Evolutionary conservation across 495 filamentous ascomycete species (phyloP), one percentile per base, ranked within the genome.

Genomic region (Penicillium nucicola): DNA sequence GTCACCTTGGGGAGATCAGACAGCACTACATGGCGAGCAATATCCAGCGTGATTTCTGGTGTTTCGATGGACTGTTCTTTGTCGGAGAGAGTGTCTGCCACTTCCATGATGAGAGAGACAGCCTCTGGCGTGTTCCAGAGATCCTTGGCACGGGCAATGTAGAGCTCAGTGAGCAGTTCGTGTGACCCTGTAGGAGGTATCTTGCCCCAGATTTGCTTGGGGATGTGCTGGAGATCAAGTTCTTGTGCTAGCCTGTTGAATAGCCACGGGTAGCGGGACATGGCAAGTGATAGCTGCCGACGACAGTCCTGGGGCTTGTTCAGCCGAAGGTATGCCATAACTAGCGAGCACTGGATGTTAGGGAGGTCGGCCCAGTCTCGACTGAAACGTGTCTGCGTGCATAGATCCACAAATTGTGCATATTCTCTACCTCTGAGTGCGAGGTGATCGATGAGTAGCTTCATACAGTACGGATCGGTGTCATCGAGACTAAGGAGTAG

Each of bases 71-170:
- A 61, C 37, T 65, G 62, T 11, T 69, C 61, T 5, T 70, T 55
- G 9, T 68, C 62, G 23, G 58, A 32, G 6, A 78, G 70, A 23
- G 80, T 82, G 22, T 83, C 75, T 23, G 85, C 89, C 14, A 88
- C 81, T 55, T 91, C 84, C 20, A 86, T 77, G 1, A 98, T 77
- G 4, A 97, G 68, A 22, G 80, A 71, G 1, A 79, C 81, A 8
- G 84, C 79, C 56, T 88, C 84, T 1, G 91, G 80, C 1, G 86
- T 90, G 52, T 89, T 90, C 95, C 95, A 99, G 13, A 97, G 76
- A 59, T 95, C 89, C 60, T 92, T 93, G 3, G 88, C 81, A 25
- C 85, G 82, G 18, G 82, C 71, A 32, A 91, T 80, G 65, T 97
- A 97, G 0, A 96, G 77, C 53, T 88, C 83, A 2, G 84, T 82